A percentile compares a stretch with the other conserved stretches of the same genome.
phyloP scores from a whole-genome alignment of 371 early-diverging fungal genomes.

The Mucor circinelloides region DNA sequence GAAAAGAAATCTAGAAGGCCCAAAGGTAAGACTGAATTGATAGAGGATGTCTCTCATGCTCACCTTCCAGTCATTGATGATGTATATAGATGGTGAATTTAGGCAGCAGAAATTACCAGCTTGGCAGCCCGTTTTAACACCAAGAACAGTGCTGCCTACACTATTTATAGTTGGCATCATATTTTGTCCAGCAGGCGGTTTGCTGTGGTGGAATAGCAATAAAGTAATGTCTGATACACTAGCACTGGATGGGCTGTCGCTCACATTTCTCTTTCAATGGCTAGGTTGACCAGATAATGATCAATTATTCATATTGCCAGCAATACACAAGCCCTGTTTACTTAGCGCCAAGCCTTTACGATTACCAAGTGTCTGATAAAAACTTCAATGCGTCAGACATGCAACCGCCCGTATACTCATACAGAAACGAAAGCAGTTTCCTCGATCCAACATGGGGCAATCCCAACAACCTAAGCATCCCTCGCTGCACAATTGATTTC shows the following conservation, averaged over 20 bases:
- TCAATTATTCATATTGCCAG: constrained; percentile 91
- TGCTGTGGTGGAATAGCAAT: constrained; percentile 74
- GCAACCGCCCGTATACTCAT: constrained; percentile 39
- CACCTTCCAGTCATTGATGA: not conserved
- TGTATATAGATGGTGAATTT: constrained; percentile 87
- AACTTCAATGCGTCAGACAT: constrained; percentile 6
- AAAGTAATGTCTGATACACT: constrained; percentile 43
- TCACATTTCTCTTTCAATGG: not conserved
- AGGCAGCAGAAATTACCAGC: constrained; percentile 97
- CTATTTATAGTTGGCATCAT: constrained; percentile 89
- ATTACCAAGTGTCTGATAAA: constrained; percentile 24
- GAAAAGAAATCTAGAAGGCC: constrained; percentile 34
- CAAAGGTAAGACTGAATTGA: constrained; percentile 13
- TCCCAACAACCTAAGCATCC: constrained; percentile 43
- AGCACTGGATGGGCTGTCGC: not conserved
- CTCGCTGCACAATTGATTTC: constrained; percentile 80
- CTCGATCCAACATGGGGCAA: constrained; percentile 36
- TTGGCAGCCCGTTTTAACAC: constrained; percentile 98
- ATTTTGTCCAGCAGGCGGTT: constrained; percentile 91
- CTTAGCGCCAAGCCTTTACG: constrained; percentile 20
- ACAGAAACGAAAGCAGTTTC: constrained; percentile 33
- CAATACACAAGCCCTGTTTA: constrained; percentile 40
- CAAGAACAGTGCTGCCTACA: constrained; percentile 90
- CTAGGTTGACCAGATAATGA: constrained; percentile 75
- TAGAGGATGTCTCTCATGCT: not conserved